Percentiles rank a stretch among this genome's conserved stretches.
Conservation (phyloP, 78 protist species). For the Dictyostelium purpureum region DNA sequence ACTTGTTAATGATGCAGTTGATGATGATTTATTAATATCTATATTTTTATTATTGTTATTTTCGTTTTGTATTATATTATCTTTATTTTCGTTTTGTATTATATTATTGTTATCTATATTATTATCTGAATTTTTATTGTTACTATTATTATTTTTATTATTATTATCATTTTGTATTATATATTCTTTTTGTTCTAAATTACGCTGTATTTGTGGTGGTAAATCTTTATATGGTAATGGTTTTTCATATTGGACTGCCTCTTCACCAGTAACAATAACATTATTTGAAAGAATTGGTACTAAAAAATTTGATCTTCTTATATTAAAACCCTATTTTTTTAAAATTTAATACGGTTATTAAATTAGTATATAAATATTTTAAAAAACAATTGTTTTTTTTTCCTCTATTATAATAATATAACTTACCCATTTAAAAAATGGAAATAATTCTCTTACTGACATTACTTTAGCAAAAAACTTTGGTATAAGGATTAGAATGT, state of each 20-base stretch:
- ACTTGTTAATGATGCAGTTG: not conserved
- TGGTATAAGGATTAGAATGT: conserved; percentile 33
- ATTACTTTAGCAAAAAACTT: conserved; percentile 14
- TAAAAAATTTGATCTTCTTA: conserved; percentile 78
- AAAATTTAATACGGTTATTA: not conserved
- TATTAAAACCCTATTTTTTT: conserved; percentile 63
- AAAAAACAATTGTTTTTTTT: not conserved
- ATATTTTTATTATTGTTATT: not conserved
- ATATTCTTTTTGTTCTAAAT: not conserved
- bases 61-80: not conserved
- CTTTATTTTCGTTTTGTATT: not conserved
- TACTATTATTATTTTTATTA: not conserved
- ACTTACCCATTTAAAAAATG: conserved; percentile 82
- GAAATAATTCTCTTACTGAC: conserved; percentile 77
- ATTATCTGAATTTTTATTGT: not conserved
- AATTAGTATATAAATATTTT: not conserved
- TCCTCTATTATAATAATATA: not conserved
- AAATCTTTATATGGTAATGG: conserved; percentile 19
- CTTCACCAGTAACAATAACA: conserved; percentile 78
- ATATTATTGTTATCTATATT: not conserved
- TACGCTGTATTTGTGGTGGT: not conserved
- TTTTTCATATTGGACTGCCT: conserved; percentile 61
- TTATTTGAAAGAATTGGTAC: conserved; percentile 81
- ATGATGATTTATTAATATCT: not conserved
- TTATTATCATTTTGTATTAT: not conserved